Base-by-base conservation (phyloP, 495 filamentous ascomycete species). In the Penicillium antarcticum region DNA sequence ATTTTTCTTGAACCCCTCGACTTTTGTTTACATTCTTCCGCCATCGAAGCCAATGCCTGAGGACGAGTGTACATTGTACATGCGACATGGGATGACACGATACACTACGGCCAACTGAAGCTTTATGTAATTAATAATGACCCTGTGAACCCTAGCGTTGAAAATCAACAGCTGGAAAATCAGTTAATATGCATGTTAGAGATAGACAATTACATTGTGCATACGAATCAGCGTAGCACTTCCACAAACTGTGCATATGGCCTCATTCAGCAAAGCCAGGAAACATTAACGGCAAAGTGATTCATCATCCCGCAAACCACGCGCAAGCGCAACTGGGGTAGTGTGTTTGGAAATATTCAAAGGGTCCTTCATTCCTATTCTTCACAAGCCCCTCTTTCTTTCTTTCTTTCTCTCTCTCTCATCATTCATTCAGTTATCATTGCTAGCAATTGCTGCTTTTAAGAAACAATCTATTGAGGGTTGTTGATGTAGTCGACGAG, bases 401-500 rank as follows among this genome's bases (percentile, higher is more conserved):
- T 46, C 21, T 23, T 5, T 23, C 48, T 32, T 5, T 23, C 21
- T 23, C 48, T 32, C 26, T 50, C 16, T 55, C 48, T 46, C 54
- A 49, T 48, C 57, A 58, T 40, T 53, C 51, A 61, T 56, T 42
- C 35, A 39, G 50, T 52, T 32, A 50, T 51, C 39, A n/a, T 48
- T 19, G 32, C 32, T 19, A 43, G 34, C 26, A 44, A 7, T 8
- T 8, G 26, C 26, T 29, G 26, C 26, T 23, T 23, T 37, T 34
- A 48, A 11, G 31, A 31, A 26, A 35, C 47, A 35, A 42, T 57
- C 61, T 67, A 69, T 53, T 52, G 48, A 53, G 58, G 53, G 38
- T 68, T 63, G 68, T 70, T 71, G 63, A 75, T 66, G 70, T 73
- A 75, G 59, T 75, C 71, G 42, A 65, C 68, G 17, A 75, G 62